phyloP scores from a whole-genome alignment of 148 eudicot genomes.

The Rhododendron kiyosumense region DNA sequence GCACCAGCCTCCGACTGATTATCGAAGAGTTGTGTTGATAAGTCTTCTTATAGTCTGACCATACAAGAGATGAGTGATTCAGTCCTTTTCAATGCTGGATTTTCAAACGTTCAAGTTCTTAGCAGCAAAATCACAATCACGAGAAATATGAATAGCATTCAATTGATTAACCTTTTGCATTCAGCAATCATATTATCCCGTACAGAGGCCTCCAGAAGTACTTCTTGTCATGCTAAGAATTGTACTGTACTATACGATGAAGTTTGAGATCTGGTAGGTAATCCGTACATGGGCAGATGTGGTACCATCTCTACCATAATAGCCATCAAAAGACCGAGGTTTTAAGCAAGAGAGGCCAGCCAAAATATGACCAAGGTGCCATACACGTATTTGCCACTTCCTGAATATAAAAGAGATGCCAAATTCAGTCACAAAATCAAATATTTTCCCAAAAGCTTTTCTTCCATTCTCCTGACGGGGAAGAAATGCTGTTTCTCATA shows the following conservation, averaged over 20 bases:
- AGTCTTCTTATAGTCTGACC: too few species aligned
- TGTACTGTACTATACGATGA: too few species aligned
- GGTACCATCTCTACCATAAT: neutral
- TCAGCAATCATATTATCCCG: neutral
- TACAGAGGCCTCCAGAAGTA: neutral
- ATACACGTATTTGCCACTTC: neutral
- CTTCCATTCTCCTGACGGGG: neutral
- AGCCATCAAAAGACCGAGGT: neutral
- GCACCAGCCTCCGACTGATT: too few species aligned
- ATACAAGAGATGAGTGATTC: neutral
- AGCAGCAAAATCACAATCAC: neutral
- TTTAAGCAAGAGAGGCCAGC: neutral
- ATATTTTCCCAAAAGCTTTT: neutral
- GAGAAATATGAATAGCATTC: neutral
- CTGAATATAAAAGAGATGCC: neutral
- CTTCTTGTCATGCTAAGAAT: too few species aligned
- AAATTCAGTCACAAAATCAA: neutral
- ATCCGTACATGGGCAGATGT: neutral
- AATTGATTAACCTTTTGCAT: neutral
- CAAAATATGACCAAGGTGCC: neutral
- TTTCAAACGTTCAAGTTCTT: neutral
- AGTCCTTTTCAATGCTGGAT: neutral
- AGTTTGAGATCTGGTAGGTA: too few species aligned
- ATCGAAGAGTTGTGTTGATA: too few species aligned
- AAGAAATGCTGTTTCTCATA: conserved; percentile 5